phyloP scores from a whole-genome alignment of 108 stramenopile genomes.

The Thalassiosira profunda region DNA sequence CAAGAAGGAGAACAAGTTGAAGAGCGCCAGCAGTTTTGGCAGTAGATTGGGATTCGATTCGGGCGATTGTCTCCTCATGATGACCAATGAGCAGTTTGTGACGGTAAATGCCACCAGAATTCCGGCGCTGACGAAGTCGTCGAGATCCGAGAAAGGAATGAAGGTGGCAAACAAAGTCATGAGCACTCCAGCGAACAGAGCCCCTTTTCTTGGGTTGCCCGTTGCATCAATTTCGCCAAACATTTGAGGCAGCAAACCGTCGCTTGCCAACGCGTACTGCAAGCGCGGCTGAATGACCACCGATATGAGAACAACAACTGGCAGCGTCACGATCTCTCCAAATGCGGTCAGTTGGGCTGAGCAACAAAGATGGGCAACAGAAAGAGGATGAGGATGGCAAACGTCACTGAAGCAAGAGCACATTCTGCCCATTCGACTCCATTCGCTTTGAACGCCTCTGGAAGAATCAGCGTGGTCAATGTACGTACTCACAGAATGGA shows the following conservation, averaged over 20 bases:
- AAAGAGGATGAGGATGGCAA: too few species aligned
- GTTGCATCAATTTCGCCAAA: slow-evolving; percentile 67
- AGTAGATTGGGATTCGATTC: slow-evolving; percentile 30
- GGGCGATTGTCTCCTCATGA: slow-evolving; percentile 58
- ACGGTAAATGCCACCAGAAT: slow-evolving; percentile 75
- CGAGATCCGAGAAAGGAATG: slow-evolving; percentile 81
- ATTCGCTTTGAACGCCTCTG: slow-evolving; percentile 37
- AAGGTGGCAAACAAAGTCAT: slow-evolving; percentile 86
- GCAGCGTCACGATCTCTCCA: slow-evolving; percentile 91
- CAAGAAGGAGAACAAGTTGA: slow-evolving; percentile 49
- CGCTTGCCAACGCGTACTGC: slow-evolving; percentile 84
- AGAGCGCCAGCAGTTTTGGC: slow-evolving; percentile 31
- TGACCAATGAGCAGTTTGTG: slow-evolving; percentile 65
- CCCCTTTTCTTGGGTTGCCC: slow-evolving; percentile 76
- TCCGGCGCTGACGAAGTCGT: slow-evolving; percentile 88
- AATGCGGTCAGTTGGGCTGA: neutral
- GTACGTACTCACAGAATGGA: neutral
- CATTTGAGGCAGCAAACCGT: slow-evolving; percentile 85
- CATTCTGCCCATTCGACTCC: slow-evolving; percentile 45
- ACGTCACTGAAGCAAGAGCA: too few species aligned
- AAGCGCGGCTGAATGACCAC: slow-evolving; percentile 92
- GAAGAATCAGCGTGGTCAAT: neutral
- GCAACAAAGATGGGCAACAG: too few species aligned
- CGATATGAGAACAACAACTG: slow-evolving; percentile 92
- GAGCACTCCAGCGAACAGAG: slow-evolving; percentile 70